Evolutionary conservation across 2,329 filamentous ascomycete genomes (phyloP).

Genomic region (Xylaria sp.): DNA sequence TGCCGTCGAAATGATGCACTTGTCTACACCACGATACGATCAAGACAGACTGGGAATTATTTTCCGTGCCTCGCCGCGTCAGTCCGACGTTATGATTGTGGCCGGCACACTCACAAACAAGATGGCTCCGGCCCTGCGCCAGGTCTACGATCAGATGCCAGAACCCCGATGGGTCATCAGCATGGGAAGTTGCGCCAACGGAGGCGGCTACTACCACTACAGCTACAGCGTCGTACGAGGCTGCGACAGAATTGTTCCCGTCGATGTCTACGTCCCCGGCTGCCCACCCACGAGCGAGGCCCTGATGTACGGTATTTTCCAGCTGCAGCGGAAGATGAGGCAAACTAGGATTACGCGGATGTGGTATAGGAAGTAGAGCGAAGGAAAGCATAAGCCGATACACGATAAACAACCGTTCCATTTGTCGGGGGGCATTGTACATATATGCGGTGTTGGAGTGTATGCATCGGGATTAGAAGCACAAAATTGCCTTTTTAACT

Average conservation of each 20-base stretch:
- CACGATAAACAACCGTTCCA: constrained; percentile 36
- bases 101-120: constrained; percentile 95
- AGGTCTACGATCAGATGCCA: constrained; percentile 96
- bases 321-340: constrained; percentile 81
- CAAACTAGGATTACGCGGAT: constrained; percentile 65
- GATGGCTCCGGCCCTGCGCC: constrained; percentile 90
- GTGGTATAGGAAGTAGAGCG: constrained; percentile 67
- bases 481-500: constrained; percentile 29
- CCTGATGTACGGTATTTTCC: constrained; percentile 77
- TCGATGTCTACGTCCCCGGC: constrained; percentile 83
- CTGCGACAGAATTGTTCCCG: constrained; percentile 80
- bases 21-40: constrained; percentile 88
- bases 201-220: constrained; percentile 89
- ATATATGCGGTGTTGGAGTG: constrained; percentile 39
- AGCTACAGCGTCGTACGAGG: constrained; percentile 81
- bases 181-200: constrained; percentile 88
- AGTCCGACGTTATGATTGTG: constrained; percentile 94
- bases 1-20: constrained; percentile 92
- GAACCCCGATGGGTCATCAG: constrained; percentile 87
- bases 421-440: constrained; percentile 43
- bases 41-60: constrained; percentile 91
- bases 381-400: constrained; percentile 15
- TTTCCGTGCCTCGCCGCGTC: constrained; percentile 87
- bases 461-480: constrained; percentile 38
- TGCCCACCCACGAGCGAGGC: constrained; percentile 73